A percentile compares a stretch with the other conserved stretches of the same genome.
Conservation (phyloP, 495 filamentous ascomycete genomes). For the Penicillium subrubescens region DNA sequence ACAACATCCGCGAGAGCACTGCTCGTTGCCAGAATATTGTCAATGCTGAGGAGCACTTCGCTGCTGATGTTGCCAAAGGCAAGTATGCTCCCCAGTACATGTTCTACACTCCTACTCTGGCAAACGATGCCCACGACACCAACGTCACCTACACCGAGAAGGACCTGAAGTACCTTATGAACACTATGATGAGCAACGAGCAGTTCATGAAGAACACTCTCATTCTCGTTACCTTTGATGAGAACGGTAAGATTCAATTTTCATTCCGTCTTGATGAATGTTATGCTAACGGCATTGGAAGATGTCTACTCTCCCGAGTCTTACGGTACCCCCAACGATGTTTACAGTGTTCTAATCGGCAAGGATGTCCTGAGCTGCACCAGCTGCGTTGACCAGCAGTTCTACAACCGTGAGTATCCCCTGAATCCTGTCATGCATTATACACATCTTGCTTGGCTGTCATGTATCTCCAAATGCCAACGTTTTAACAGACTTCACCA, state of each 20-base stretch:
- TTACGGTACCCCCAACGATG: slow-evolving; percentile 13
- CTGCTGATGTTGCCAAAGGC: slow-evolving; percentile 14
- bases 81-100: slow-evolving; percentile 13
- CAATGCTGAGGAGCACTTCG: slow-evolving; percentile 17
- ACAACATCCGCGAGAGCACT: slow-evolving; percentile 19
- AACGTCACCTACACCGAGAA: slow-evolving; percentile 12
- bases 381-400: slow-evolving; percentile 12
- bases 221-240: slow-evolving; percentile 44
- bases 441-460: neutral
- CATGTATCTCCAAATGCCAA: neutral
- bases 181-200: slow-evolving; percentile 36
- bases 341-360: slow-evolving; percentile 14
- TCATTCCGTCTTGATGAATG: neutral
- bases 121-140: slow-evolving; percentile 18
- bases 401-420: slow-evolving; percentile 15
- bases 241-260: slow-evolving; percentile 25
- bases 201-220: slow-evolving; percentile 45
- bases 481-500: slow-evolving; percentile 8
- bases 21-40: slow-evolving; percentile 19
- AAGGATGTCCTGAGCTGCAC: slow-evolving; percentile 14
- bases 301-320: slow-evolving; percentile 36
- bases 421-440: neutral
- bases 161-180: slow-evolving; percentile 23
- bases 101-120: slow-evolving; percentile 10
- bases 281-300: neutral